Percentiles rank a stretch among this genome's conserved stretches.
Conservation (phyloP, 352 stramenopile species). For the Globisporangium camurandrum region DNA sequence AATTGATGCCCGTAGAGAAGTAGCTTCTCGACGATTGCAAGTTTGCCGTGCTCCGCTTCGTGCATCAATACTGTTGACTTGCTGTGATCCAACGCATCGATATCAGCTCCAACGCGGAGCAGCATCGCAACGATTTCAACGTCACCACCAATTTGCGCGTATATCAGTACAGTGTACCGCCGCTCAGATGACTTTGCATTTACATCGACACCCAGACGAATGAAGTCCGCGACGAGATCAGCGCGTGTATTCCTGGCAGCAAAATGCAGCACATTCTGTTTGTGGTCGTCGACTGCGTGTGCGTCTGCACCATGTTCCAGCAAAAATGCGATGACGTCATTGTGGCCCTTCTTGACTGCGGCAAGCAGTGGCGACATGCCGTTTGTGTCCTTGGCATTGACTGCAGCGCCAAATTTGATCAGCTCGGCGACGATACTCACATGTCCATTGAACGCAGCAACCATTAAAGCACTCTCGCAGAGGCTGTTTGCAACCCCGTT, state of each 20-base stretch:
- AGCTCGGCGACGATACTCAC: background rate
- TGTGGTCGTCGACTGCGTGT: background rate
- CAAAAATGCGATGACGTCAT: background rate
- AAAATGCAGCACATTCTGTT: background rate
- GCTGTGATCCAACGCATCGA: background rate
- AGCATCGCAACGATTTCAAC: background rate
- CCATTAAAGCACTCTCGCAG: background rate
- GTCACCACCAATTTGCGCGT: background rate
- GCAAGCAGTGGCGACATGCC: background rate
- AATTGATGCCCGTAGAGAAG: no score
- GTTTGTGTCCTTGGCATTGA: slow-evolving; percentile 3
- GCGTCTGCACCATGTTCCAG: background rate
- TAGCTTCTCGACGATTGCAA: no score
- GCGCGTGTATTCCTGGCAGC: background rate
- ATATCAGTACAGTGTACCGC: background rate
- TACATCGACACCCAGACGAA: background rate
- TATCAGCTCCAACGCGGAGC: background rate
- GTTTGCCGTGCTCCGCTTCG: background rate
- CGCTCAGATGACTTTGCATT: background rate
- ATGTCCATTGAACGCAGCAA: background rate
- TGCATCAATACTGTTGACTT: background rate
- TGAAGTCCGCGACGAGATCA: background rate
- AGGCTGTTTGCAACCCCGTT: background rate
- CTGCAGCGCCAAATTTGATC: background rate
- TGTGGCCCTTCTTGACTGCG: background rate